Conservation (phyloP, 1,284 basidiomycete genomes). For the Phlebopus sp. region DNA sequence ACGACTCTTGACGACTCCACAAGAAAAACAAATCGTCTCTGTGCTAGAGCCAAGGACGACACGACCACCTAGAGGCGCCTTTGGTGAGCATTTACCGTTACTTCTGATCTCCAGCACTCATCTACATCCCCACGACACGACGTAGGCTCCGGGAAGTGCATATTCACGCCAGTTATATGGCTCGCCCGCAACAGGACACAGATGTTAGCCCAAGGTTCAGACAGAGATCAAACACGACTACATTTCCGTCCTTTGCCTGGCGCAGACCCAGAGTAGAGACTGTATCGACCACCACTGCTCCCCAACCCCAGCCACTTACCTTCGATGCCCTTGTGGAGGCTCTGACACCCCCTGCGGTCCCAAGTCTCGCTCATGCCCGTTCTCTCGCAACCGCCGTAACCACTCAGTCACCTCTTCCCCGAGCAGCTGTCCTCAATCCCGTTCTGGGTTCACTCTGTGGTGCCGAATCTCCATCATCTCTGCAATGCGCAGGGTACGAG, state of each 20-base stretch:
- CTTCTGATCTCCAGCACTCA: conserved; percentile 2
- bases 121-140: conserved; percentile 1
- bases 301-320: conserved; percentile 30
- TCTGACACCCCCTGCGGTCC: conserved; percentile 55
- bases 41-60: no score
- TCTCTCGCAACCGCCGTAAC: conserved; percentile 39
- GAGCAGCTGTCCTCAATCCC: conserved; percentile 45
- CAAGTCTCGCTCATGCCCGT: conserved; percentile 51
- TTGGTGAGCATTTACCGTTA: neutral
- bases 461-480: conserved; percentile 45
- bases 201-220: conserved; percentile 32
- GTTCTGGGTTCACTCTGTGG: conserved; percentile 59
- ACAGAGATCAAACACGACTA: conserved; percentile 46
- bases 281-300: conserved; percentile 25
- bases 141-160: conserved; percentile 9
- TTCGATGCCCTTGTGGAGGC: conserved; percentile 49
- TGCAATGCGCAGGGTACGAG: conserved; percentile 69
- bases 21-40: no score
- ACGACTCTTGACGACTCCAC: no score
- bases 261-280: conserved; percentile 39
- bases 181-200: conserved; percentile 37
- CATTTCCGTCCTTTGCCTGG: conserved; percentile 42
- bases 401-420: conserved; percentile 50
- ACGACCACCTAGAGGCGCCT: no score
- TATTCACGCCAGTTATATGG: conserved; percentile 22